Evolutionary conservation across 805 yeast genomes (phyloP).

Genomic region (Barnettozyma sucrosica): DNA sequence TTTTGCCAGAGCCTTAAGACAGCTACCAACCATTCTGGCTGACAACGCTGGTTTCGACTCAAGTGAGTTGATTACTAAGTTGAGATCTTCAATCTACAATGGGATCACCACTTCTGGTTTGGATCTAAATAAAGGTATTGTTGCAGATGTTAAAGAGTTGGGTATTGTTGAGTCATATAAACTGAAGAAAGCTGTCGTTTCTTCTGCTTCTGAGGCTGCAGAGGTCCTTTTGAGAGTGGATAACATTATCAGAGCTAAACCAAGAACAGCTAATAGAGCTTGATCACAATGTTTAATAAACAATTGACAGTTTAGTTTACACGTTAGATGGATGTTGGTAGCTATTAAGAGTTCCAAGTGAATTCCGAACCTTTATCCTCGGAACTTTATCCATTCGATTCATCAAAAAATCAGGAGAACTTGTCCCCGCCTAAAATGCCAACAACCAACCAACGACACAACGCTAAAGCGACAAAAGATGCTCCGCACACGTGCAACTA

Average conservation of each 20-base stretch:
- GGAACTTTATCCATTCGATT: not conserved
- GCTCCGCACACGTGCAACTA: slow-evolving; percentile 4
- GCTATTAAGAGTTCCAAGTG: no score
- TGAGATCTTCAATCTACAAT: slow-evolving; percentile 77
- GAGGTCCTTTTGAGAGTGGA: slow-evolving; percentile 94
- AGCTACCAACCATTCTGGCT: slow-evolving; percentile 90
- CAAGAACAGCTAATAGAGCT: slow-evolving; percentile 91
- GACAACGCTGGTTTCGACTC: slow-evolving; percentile 98
- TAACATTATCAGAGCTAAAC: slow-evolving; percentile 93
- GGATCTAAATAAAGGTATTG: slow-evolving; percentile 74
- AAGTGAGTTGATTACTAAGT: slow-evolving; percentile 82
- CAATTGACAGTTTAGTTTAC: not conserved
- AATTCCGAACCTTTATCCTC: not conserved
- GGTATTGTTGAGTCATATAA: slow-evolving; percentile 93
- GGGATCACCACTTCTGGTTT: slow-evolving; percentile 92
- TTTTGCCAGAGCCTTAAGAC: slow-evolving; percentile 89
- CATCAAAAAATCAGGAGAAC: not conserved
- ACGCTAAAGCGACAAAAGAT: not conserved
- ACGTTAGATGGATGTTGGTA: no score
- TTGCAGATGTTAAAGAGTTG: slow-evolving; percentile 90
- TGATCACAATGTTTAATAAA: slow-evolving; percentile 8
- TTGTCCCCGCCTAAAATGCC: not conserved
- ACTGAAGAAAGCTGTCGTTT: slow-evolving; percentile 87
- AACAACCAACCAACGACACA: not conserved
- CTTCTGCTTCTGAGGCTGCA: slow-evolving; percentile 97